Percentiles rank a stretch among this genome's conserved stretches.
phyloP scores from a whole-genome alignment of 345 rosid species.

The Syzygium aqueum region DNA sequence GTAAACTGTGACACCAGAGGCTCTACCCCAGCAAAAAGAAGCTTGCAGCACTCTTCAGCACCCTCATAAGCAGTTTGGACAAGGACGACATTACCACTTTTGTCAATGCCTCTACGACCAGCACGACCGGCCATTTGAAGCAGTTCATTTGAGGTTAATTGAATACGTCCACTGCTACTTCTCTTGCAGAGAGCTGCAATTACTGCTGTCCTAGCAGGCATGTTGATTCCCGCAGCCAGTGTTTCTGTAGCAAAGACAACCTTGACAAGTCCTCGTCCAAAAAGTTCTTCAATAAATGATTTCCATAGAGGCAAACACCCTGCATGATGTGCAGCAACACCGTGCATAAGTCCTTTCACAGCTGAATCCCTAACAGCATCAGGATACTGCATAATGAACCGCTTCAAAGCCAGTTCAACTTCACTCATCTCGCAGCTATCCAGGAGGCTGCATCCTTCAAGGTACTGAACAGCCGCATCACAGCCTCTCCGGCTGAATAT shows the following conservation, averaged over 20 bases:
- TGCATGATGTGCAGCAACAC: slow-evolving; percentile 96
- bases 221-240: slow-evolving; percentile 95
- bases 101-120: slow-evolving; percentile 94
- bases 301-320: slow-evolving; percentile 98
- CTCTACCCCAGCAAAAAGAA: slow-evolving; percentile 75
- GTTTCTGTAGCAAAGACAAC: slow-evolving; percentile 97
- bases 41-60: slow-evolving; percentile 85
- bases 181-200: slow-evolving; percentile 79
- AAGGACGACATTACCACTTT: slow-evolving; percentile 74
- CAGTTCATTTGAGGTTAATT: slow-evolving; percentile 76
- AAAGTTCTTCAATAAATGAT: slow-evolving; percentile 83
- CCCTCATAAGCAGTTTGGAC: slow-evolving; percentile 84
- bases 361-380: slow-evolving; percentile 91
- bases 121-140: slow-evolving; percentile 99
- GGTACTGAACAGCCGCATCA: slow-evolving; percentile 88
- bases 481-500: slow-evolving; percentile 91
- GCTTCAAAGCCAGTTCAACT: slow-evolving; percentile 82
- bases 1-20: slow-evolving; percentile 95
- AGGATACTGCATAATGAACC: slow-evolving; percentile 71
- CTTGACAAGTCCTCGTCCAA: slow-evolving; percentile 84
- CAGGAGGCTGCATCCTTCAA: slow-evolving; percentile 65
- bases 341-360: slow-evolving; percentile 70
- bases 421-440: slow-evolving; percentile 78
- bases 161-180: slow-evolving; percentile 57
- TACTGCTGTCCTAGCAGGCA: slow-evolving; percentile 96